These are phyloP conservation scores for Fistulina hepatica DNA, from an alignment of 1,284 basidiomycete genomes.

Conservation along the genomic window DNA sequence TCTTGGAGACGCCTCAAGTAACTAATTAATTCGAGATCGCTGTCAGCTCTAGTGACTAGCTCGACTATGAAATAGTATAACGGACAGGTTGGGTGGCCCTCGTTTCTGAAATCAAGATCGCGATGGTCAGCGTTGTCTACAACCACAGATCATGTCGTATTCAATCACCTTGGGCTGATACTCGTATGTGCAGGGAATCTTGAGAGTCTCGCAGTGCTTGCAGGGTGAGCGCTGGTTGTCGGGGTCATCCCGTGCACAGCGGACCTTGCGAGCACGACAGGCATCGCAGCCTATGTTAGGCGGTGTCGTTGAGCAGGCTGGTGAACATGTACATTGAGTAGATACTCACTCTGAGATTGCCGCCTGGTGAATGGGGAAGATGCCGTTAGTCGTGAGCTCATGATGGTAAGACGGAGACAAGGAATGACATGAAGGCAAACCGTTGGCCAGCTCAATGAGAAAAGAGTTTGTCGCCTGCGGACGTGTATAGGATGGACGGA, in stretches of 20 bases:
- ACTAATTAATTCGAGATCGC: conserved; percentile 26
- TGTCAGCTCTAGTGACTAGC: background rate
- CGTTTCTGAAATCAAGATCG: too few species aligned
- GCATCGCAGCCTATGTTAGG: conserved; percentile 62
- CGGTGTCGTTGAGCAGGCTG: conserved; percentile 11
- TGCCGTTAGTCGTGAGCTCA: conserved; percentile 19
- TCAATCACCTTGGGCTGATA: conserved; percentile 90
- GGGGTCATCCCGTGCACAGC: conserved; percentile 66
- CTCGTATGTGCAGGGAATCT: conserved; percentile 79
- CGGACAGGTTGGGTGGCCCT: conserved; percentile 80
- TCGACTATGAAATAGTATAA: too few species aligned
- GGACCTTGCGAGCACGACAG: conserved; percentile 72
- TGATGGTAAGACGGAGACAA: conserved; percentile 23
- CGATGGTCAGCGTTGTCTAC: too few species aligned
- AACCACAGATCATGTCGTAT: too few species aligned
- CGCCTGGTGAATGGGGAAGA: conserved; percentile 41
- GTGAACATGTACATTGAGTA: background rate
- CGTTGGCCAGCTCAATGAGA: too few species aligned
- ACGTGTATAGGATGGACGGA: too few species aligned
- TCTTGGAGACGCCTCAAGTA: conserved; percentile 72
- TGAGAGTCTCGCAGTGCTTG: conserved; percentile 76
- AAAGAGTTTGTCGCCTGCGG: too few species aligned
- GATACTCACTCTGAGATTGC: conserved; percentile 58
- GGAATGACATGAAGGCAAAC: conserved; percentile 17
- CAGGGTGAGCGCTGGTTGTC: conserved; percentile 65